These are phyloP conservation scores for Nicotiana obtusifolia DNA, from an alignment of 257 asterid genomes.

Conservation along the genomic window DNA sequence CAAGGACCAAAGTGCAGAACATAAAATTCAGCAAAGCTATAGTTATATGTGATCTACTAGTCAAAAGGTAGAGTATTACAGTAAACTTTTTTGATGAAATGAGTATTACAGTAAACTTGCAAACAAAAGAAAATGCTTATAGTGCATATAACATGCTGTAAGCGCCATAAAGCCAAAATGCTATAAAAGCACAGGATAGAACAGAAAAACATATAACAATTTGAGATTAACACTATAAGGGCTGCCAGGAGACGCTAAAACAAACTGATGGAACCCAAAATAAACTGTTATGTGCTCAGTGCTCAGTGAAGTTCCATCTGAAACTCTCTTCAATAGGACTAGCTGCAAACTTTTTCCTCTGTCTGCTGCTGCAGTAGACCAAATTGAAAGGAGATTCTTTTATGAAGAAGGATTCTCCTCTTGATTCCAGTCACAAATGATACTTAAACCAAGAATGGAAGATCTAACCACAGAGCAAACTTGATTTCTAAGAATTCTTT, in stretches of 20 bases:
- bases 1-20: neutral
- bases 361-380: neutral
- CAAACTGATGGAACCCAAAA: neutral
- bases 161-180: neutral
- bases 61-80: neutral
- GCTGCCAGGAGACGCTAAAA: neutral
- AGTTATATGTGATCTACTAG: neutral
- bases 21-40: neutral
- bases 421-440: neutral
- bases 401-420: neutral
- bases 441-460: too few species aligned
- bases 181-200: neutral
- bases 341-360: neutral
- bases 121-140: neutral
- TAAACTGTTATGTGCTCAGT: neutral
- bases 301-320: neutral
- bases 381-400: neutral
- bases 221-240: neutral
- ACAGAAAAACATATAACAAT: neutral
- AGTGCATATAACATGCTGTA: neutral
- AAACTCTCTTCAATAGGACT: neutral
- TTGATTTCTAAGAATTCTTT: too few species aligned
- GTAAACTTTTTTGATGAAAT: too few species aligned
- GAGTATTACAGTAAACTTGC: neutral
- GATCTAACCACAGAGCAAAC: too few species aligned